These are phyloP conservation scores for Capronia epimyces DNA, from an alignment of 2,329 filamentous ascomycete species.

Conservation along the genomic window DNA sequence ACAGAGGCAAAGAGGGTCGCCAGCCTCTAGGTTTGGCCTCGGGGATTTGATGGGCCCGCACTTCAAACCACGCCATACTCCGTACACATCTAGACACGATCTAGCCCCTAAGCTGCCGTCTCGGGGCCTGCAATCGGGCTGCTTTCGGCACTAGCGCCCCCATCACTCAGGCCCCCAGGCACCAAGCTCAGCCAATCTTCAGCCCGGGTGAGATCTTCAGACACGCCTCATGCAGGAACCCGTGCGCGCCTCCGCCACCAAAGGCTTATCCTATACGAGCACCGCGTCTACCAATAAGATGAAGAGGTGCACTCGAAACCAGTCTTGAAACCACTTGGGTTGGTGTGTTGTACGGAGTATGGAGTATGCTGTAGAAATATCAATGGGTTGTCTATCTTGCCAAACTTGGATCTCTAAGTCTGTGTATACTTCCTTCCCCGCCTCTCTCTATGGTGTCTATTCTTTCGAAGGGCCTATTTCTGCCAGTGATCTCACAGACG, in stretches of 20 bases:
- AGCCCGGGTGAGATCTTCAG: background rate
- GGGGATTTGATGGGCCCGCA: background rate
- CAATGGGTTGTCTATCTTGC: too few relatives aligned
- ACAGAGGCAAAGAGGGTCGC: background rate
- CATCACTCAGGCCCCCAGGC: background rate
- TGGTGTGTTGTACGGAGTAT: too few relatives aligned
- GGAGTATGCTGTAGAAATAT: too few relatives aligned
- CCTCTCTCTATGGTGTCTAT: too few relatives aligned
- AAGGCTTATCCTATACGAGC: background rate
- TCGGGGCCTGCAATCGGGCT: background rate
- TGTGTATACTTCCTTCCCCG: too few relatives aligned
- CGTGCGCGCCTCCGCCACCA: background rate
- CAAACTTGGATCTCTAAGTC: too few relatives aligned
- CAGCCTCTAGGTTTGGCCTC: too few relatives aligned
- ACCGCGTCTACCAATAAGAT: too few relatives aligned
- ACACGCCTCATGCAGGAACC: conserved; percentile 20
- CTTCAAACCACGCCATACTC: background rate
- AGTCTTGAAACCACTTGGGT: too few relatives aligned
- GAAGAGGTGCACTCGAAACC: too few relatives aligned
- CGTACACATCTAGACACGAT: background rate
- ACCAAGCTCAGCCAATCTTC: background rate
- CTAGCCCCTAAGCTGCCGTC: background rate
- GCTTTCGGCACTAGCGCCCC: background rate
- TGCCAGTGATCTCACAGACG: too few relatives aligned
- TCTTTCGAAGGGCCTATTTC: too few relatives aligned